Conservation (phyloP, 495 filamentous ascomycete species). For the Neurospora sp. region DNA sequence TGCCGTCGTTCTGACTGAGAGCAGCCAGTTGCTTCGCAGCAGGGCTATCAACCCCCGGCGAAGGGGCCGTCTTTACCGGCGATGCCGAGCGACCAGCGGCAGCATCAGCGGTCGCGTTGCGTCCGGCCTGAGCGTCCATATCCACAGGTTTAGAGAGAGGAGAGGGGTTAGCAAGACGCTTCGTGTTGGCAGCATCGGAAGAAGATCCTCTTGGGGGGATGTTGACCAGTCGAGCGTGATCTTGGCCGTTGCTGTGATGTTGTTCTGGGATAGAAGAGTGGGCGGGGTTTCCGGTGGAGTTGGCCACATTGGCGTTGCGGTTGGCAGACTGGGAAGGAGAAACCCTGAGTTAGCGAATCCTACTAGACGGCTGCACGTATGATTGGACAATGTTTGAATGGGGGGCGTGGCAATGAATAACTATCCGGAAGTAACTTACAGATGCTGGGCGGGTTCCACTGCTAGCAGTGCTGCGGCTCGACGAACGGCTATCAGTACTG, state of each 20-base stretch:
- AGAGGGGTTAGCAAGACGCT: constrained; percentile 63
- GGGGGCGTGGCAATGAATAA: constrained; percentile 1
- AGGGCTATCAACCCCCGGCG: constrained; percentile 45
- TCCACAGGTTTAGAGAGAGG: constrained; percentile 78
- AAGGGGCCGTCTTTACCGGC: constrained; percentile 21
- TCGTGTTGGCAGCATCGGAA: constrained; percentile 50
- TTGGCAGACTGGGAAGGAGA: constrained; percentile 33
- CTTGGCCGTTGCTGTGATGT: constrained; percentile 30
- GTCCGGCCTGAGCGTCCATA: constrained; percentile 37
- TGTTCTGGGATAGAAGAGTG: constrained; percentile 27
- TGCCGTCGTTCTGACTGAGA: constrained; percentile 62
- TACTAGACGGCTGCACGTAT: constrained; percentile 14
- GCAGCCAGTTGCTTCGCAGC: constrained; percentile 74
- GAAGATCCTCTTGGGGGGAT: constrained; percentile 62
- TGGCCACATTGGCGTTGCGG: constrained; percentile 32
- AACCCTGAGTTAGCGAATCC: constrained; percentile 25
- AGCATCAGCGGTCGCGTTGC: constrained; percentile 19
- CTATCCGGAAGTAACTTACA: constrained; percentile 26
- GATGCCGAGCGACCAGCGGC: constrained; percentile 12
- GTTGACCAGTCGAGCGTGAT: constrained; percentile 50
- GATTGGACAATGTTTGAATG: constrained; percentile 28
- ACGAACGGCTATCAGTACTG: constrained; percentile 37
- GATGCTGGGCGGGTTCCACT: constrained; percentile 32
- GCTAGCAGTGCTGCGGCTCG: constrained; percentile 28
- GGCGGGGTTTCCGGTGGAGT: constrained; percentile 42